phyloP scores from a whole-genome alignment of 441 rosid genomes.

The Brassica balearica region DNA sequence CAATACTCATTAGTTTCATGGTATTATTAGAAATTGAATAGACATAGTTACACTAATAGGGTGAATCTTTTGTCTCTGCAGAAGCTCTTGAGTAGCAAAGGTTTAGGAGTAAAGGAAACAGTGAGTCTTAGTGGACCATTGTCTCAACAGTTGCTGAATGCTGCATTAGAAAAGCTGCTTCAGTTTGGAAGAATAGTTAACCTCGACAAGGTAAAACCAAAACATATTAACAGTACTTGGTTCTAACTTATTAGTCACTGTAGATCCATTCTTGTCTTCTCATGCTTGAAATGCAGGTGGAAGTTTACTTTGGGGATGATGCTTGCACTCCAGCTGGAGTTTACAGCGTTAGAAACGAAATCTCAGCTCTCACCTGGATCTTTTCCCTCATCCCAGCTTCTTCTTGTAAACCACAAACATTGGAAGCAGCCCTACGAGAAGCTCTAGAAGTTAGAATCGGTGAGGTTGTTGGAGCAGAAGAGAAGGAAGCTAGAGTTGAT shows the following conservation, averaged over 20 bases:
- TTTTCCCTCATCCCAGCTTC: constrained; percentile 48
- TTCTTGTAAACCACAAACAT: constrained; percentile 30
- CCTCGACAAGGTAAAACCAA: constrained; percentile 69
- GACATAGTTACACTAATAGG: no score
- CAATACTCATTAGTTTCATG: constrained; percentile 4
- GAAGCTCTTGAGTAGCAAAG: constrained; percentile 64
- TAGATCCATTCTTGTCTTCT: background rate
- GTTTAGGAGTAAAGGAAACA: constrained; percentile 58
- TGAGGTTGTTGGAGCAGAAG: constrained; percentile 46
- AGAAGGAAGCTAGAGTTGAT: constrained; percentile 42
- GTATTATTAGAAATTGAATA: background rate
- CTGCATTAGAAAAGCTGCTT: constrained; percentile 57
- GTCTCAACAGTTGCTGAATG: constrained; percentile 48
- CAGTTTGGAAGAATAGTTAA: constrained; percentile 68
- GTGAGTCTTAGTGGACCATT: constrained; percentile 47
- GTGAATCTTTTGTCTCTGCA: constrained; percentile 36
- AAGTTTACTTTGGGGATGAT: constrained; percentile 74
- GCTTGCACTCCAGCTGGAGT: constrained; percentile 52
- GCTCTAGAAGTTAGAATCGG: constrained; percentile 49
- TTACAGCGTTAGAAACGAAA: constrained; percentile 74
- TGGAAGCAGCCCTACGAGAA: constrained; percentile 54
- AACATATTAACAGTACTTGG: background rate
- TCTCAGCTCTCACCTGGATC: constrained; percentile 71
- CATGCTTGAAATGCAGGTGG: constrained; percentile 62
- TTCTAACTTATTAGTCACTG: background rate